Percentiles rank a stretch among this genome's conserved stretches.
Evolutionary conservation across 345 rosid genomes (phyloP).

Genomic region (Durio zibethinus): DNA sequence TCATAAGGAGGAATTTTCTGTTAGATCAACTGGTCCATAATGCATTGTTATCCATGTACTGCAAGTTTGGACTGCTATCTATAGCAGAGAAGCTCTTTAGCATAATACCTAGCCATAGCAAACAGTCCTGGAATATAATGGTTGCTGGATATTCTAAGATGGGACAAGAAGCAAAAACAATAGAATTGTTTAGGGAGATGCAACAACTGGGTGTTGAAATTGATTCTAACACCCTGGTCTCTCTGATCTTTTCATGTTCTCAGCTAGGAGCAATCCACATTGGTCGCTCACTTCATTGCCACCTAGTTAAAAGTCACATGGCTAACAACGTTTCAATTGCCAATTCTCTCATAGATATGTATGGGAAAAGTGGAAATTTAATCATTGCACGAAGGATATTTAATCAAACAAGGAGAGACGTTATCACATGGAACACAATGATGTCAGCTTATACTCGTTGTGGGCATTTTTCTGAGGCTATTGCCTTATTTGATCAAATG

Average conservation of each 20-base stretch:
- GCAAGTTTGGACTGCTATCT: slow-evolving; percentile 47
- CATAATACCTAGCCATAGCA: slow-evolving; percentile 19
- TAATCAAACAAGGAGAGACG: slow-evolving; percentile 32
- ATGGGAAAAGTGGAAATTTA: slow-evolving; percentile 50
- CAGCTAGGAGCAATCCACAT: slow-evolving; percentile 32
- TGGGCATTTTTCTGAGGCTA: slow-evolving; percentile 41
- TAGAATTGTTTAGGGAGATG: slow-evolving; percentile 48
- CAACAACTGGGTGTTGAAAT: slow-evolving; percentile 32
- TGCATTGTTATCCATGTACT: slow-evolving; percentile 57
- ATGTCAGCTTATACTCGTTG: slow-evolving; percentile 41
- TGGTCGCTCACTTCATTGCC: slow-evolving; percentile 59
- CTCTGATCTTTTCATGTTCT: slow-evolving; percentile 44
- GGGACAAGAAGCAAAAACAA: slow-evolving; percentile 39
- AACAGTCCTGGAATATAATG: slow-evolving; percentile 54
- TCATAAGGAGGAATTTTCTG: slow-evolving; percentile 34
- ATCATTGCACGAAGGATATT: slow-evolving; percentile 44
- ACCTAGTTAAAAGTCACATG: slow-evolving; percentile 32
- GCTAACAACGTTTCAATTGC: slow-evolving; percentile 34
- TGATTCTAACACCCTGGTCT: slow-evolving; percentile 38
- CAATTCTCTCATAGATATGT: slow-evolving; percentile 58
- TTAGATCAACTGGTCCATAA: slow-evolving; percentile 38
- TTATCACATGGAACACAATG: slow-evolving; percentile 58
- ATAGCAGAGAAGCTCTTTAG: slow-evolving; percentile 46
- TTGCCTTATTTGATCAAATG: slow-evolving; percentile 57
- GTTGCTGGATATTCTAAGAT: slow-evolving; percentile 47